These are phyloP conservation scores for Aspergillus ibericus DNA, from an alignment of 2,329 filamentous ascomycete species.

Conservation along the genomic window DNA sequence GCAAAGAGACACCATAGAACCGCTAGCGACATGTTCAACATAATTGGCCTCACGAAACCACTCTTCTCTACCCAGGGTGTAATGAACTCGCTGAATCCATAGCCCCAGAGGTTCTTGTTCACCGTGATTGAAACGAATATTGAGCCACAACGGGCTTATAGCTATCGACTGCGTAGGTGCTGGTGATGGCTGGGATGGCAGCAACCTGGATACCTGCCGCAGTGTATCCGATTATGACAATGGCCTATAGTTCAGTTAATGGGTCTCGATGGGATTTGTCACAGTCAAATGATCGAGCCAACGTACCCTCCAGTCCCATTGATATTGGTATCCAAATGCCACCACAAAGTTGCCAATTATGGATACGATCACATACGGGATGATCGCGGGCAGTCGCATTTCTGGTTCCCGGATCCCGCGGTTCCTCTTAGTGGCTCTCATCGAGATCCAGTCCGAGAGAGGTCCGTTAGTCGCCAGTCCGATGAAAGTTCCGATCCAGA, in stretches of 20 bases:
- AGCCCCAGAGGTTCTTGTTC: conserved; percentile 65
- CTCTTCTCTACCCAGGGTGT: conserved; percentile 52
- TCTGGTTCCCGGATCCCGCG: conserved; percentile 58
- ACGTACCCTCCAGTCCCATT: conserved; percentile 55
- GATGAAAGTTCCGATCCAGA: conserved; percentile 55
- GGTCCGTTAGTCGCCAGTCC: conserved; percentile 58
- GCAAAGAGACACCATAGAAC: conserved; percentile 56
- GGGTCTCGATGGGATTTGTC: neutral
- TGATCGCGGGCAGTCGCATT: conserved; percentile 58
- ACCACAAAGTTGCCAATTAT: conserved; percentile 60
- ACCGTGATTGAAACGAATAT: conserved; percentile 63
- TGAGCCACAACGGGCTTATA: conserved; percentile 63
- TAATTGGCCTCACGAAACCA: conserved; percentile 59
- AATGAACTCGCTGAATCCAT: conserved; percentile 59
- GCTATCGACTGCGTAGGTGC: conserved; percentile 60
- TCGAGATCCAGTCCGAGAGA: conserved; percentile 58
- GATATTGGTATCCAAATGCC: conserved; percentile 53
- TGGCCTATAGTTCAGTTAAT: conserved; percentile 21
- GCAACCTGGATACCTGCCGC: conserved; percentile 60
- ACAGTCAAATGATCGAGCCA: neutral
- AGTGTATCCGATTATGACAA: conserved; percentile 60
- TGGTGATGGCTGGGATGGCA: conserved; percentile 60
- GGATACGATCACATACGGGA: conserved; percentile 59
- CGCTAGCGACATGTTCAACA: conserved; percentile 59
- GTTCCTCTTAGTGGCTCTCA: conserved; percentile 54